Percentiles rank a stretch among this genome's conserved stretches.
phyloP scores from a whole-genome alignment of 164 flowering plant genomes.

The Vitis vinifera region ASM3070453v1 NC_081821.1:9129501-9130000 shows the following conservation, averaged over 20 bases:
- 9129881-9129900: slow-evolving; percentile 28
- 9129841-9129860: slow-evolving; percentile 36
- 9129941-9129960: slow-evolving; percentile 85
- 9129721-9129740: slow-evolving; percentile 50
- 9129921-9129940: slow-evolving; percentile 74
- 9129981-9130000: slow-evolving; percentile 42
- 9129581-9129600: slow-evolving; percentile 20
- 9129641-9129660: slow-evolving; percentile 51
- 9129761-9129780: slow-evolving; percentile 68
- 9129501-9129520: neutral
- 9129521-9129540: neutral
- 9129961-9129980: slow-evolving; percentile 62
- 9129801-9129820: slow-evolving; percentile 47
- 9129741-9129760: slow-evolving; percentile 51
- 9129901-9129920: slow-evolving; percentile 40
- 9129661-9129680: slow-evolving; percentile 48
- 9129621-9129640: slow-evolving; percentile 63
- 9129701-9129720: slow-evolving; percentile 44
- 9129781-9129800: slow-evolving; percentile 68
- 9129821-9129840: slow-evolving; percentile 46
- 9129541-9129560: slow-evolving; percentile 11
- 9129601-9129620: slow-evolving; percentile 40
- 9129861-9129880: slow-evolving; percentile 46
- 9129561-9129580: slow-evolving; percentile 10
- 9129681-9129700: slow-evolving; percentile 51